Percentiles rank a stretch among this genome's conserved stretches.
These are phyloP conservation scores for Microglena sp. DNA, from an alignment of 139 green algal species.

Conservation along the genomic window DNA sequence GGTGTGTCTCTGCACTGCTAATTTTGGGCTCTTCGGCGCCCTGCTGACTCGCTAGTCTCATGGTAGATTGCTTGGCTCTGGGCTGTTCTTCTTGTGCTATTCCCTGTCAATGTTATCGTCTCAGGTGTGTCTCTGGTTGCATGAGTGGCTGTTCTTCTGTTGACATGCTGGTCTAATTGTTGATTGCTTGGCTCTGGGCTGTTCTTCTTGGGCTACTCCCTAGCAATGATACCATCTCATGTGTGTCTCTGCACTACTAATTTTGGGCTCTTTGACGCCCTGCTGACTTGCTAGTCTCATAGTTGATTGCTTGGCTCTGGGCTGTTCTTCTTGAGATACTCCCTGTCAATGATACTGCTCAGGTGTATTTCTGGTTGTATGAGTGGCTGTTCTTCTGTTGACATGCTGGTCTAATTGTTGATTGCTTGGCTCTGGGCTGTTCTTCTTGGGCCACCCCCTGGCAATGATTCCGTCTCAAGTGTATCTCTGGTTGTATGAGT, in stretches of 20 bases:
- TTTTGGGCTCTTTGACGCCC: too few relatives aligned
- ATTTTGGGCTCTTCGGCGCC: too few relatives aligned
- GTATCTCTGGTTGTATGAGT: too few relatives aligned
- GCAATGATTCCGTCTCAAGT: constrained; percentile 65
- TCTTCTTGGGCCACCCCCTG: constrained; percentile 64
- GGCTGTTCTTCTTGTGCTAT: constrained; percentile 75
- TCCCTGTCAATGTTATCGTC: constrained; percentile 51
- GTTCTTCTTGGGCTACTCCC: not conserved
- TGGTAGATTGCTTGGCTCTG: constrained; percentile 48
- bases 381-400: too few relatives aligned
- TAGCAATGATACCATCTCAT: not conserved
- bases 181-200: constrained; percentile 21
- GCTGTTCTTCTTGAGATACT: constrained; percentile 74
- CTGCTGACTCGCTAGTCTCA: too few relatives aligned
- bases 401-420: too few relatives aligned
- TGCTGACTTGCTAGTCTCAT: not conserved
- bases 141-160: too few relatives aligned
- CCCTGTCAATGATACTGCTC: constrained; percentile 48
- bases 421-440: constrained; percentile 60
- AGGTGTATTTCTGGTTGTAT: constrained; percentile 11
- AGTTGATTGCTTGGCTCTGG: constrained; percentile 51
- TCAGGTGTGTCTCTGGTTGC: too few relatives aligned
- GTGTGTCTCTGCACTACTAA: not conserved
- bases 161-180: too few relatives aligned
- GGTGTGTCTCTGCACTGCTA: not conserved